Evolutionary conservation across 163 green algal genomes (phyloP).

Genomic region (Trebouxia gelatinosa): DNA sequence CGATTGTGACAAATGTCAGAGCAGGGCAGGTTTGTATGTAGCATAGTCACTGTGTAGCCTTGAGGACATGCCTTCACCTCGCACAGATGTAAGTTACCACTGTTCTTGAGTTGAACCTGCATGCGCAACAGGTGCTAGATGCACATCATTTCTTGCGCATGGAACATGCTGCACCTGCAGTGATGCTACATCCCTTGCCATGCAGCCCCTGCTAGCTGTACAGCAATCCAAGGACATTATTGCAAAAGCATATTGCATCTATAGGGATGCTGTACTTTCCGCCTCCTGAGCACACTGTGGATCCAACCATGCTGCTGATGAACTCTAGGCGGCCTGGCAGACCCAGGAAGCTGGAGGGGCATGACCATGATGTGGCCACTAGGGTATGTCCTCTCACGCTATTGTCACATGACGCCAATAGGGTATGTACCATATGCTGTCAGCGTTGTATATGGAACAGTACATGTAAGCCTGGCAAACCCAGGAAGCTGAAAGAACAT

Average conservation of each 20-base stretch:
- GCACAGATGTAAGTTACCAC: neutral
- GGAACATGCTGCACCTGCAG: neutral
- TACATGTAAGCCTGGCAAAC: neutral
- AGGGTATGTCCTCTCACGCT: neutral
- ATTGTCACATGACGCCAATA: neutral
- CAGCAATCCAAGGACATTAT: neutral
- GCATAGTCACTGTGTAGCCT: too few relatives aligned
- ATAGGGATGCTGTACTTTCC: conserved; percentile 43
- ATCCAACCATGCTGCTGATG: too few relatives aligned
- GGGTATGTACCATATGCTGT: neutral
- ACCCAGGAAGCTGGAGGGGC: neutral
- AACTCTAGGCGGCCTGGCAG: neutral
- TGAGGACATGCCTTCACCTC: too few relatives aligned
- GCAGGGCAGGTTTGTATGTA: too few relatives aligned
- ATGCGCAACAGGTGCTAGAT: too few relatives aligned
- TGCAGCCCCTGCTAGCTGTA: neutral
- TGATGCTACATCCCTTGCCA: neutral
- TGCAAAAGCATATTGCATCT: neutral
- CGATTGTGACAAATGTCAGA: too few relatives aligned
- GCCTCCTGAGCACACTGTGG: conserved; percentile 9
- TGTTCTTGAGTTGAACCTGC: neutral
- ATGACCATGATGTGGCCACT: neutral
- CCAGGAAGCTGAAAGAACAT: neutral
- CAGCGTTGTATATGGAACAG: too few relatives aligned
- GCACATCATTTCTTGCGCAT: too few relatives aligned